Conservation (phyloP, 345 rosid genomes). For the Abelmoschus esculentus region DNA sequence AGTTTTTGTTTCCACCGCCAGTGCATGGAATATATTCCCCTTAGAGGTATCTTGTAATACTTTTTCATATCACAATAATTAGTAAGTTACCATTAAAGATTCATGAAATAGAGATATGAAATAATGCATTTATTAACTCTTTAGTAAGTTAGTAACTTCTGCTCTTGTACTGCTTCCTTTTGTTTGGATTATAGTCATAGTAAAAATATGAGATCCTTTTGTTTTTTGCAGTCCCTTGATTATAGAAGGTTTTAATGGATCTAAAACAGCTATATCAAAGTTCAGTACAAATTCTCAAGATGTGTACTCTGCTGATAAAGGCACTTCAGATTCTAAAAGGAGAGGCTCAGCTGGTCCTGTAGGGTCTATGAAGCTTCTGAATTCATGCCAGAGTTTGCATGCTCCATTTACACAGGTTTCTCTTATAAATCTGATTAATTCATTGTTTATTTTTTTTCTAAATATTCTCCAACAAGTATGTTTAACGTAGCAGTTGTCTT, state of each 20-base stretch:
- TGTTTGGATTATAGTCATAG: background rate
- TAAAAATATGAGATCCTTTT: background rate
- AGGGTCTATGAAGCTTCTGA: conserved; percentile 83
- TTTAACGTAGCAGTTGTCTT: background rate
- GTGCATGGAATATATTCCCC: too few species aligned
- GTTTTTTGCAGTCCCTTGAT: conserved; percentile 27
- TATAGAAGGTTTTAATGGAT: conserved; percentile 19
- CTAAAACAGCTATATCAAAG: conserved; percentile 17
- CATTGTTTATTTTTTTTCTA: background rate
- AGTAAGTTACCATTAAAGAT: background rate
- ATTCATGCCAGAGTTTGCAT: conserved; percentile 71
- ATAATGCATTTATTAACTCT: background rate
- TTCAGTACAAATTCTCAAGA: conserved; percentile 26
- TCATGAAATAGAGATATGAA: background rate
- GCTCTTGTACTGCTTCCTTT: background rate
- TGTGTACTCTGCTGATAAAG: conserved; percentile 26
- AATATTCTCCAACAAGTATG: background rate
- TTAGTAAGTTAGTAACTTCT: background rate
- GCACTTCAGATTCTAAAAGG: conserved; percentile 41
- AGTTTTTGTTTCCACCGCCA: too few species aligned
- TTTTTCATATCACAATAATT: background rate
- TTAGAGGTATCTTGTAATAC: conserved; percentile 1
- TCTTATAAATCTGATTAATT: conserved; percentile 13
- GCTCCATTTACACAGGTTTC: conserved; percentile 93
- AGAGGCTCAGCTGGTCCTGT: conserved; percentile 85